These are phyloP conservation scores for Cadophora malorum DNA, from an alignment of 2,329 filamentous ascomycete species.

Conservation along the genomic window DNA sequence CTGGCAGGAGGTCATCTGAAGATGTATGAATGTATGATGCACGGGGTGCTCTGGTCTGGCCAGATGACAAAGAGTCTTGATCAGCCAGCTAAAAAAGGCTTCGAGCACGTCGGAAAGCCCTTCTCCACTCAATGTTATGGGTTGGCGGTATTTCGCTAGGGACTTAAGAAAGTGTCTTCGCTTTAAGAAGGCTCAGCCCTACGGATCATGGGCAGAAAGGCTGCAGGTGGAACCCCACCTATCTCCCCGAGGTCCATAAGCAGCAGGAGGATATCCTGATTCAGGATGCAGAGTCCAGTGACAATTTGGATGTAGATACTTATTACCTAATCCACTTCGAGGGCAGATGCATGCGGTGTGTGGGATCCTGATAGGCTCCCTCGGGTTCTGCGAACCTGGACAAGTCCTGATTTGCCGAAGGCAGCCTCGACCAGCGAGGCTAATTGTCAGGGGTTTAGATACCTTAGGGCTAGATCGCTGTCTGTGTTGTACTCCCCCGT, in stretches of 20 bases:
- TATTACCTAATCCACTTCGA: background rate
- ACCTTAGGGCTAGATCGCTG: background rate
- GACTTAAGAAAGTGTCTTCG: background rate
- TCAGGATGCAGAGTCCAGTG: too few species aligned
- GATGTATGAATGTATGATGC: background rate
- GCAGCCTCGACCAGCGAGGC: background rate
- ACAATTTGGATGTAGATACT: too few species aligned
- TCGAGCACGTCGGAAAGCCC: background rate
- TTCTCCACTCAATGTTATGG: background rate
- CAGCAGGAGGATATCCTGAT: background rate
- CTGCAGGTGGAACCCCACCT: background rate
- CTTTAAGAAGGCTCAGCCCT: constrained; percentile 1
- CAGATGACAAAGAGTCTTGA: constrained; percentile 12
- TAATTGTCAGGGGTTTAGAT: background rate
- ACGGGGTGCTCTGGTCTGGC: background rate
- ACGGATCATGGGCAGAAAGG: background rate
- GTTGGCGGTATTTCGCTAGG: background rate
- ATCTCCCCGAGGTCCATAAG: background rate
- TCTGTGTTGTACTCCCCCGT: background rate
- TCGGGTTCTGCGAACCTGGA: background rate
- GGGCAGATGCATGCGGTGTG: background rate
- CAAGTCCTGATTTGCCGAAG: background rate
- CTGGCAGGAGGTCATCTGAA: background rate
- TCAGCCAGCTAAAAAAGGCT: constrained; percentile 8
- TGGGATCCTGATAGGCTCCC: background rate